Percentiles rank a stretch among this genome's conserved stretches.
Conservation (phyloP, 208 protist species). For the Trypanosoma caninum region DNA sequence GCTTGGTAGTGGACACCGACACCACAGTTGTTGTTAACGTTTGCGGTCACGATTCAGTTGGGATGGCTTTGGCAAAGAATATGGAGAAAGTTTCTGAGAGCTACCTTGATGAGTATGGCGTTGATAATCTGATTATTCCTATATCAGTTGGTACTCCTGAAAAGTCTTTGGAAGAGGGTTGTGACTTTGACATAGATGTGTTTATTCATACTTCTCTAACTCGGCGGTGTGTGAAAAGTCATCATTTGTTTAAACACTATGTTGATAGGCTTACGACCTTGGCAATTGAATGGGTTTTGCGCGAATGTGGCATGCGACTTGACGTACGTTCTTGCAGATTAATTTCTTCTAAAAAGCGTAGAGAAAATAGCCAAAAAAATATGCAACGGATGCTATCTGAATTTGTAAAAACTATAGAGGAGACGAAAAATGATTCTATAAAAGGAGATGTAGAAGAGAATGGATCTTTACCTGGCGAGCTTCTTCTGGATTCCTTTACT, state of each 20-base stretch:
- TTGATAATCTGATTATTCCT: slow-evolving; percentile 86
- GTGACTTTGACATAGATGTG: slow-evolving; percentile 63
- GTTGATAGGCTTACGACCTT: slow-evolving; percentile 52
- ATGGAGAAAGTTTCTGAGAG: slow-evolving; percentile 58
- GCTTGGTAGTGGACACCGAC: slow-evolving; percentile 31
- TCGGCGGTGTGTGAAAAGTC: slow-evolving; percentile 29
- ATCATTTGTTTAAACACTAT: slow-evolving; percentile 60
- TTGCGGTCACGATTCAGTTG: slow-evolving; percentile 69
- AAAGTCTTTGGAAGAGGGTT: slow-evolving; percentile 21
- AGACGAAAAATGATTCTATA: slow-evolving; percentile 7
- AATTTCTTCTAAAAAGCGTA: slow-evolving; percentile 41
- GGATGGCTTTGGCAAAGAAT: slow-evolving; percentile 52
- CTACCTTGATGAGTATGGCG: slow-evolving; percentile 69
- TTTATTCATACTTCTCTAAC: slow-evolving; percentile 74
- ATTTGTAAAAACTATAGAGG: slow-evolving; percentile 18
- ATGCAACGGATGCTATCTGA: slow-evolving; percentile 16
- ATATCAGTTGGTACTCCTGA: slow-evolving; percentile 65
- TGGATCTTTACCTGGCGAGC: slow-evolving; percentile 7
- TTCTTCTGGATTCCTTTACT: slow-evolving; percentile 12
- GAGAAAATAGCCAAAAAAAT: slow-evolving; percentile 6
- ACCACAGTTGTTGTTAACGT: slow-evolving; percentile 75
- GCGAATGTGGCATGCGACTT: slow-evolving; percentile 64
- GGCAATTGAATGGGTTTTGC: slow-evolving; percentile 72
- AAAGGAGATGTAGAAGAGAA: not conserved
- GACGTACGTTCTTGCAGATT: slow-evolving; percentile 36